Base-by-base conservation (phyloP, 352 stramenopile species). In the Phytophthora melonis region DNA sequence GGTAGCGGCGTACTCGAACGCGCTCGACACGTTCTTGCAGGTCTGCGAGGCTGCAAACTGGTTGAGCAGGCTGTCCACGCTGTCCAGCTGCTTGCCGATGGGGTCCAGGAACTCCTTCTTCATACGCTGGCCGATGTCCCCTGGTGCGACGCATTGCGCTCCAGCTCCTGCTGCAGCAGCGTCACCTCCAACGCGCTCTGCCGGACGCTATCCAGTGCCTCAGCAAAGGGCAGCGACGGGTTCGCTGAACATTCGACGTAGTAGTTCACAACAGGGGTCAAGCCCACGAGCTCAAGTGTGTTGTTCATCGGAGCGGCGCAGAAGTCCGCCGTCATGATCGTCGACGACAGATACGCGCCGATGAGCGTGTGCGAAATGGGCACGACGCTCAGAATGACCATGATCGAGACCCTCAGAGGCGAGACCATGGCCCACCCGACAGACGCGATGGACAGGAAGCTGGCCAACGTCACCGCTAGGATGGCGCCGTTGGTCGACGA, bases 351-450 rank as follows among this genome's bases (percentile, higher is more conserved):
- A 59, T 94, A 95, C 10, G 90, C 83, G 18, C 89, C 89, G 57
- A 94, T 89, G 6, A 95, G 70, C 25, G 87, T 92, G 78, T 95
- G 87, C 1, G 89, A 94, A 32, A 93, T 87, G 2, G 89, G 89
- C 47, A 95, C 81, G 45, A 94, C 79, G 41, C 85, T 93, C 52
- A 95, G 52, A 30, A 93, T 86, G 9, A 95, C 66, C 4, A 95
- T 75, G 68, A 95, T 90, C n/a, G 89, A 84, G 56, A 95, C 62
- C 10, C 89, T 80, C 49, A 95, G 70, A 14, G 89, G 83, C 52
- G 83, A 77, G 57, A 93, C 80, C 87, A 95, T 90, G 16, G 87
- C 86, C 89, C 89, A 95, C 2, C 89, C 89, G 50, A 95, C 91
- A 13, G 86, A 89, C 49, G 89, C 82, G 60, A 95, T 93, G 21